These are phyloP conservation scores for Metschnikowia colocasiae DNA, from an alignment of 805 yeast species.

Conservation along the genomic window DNA sequence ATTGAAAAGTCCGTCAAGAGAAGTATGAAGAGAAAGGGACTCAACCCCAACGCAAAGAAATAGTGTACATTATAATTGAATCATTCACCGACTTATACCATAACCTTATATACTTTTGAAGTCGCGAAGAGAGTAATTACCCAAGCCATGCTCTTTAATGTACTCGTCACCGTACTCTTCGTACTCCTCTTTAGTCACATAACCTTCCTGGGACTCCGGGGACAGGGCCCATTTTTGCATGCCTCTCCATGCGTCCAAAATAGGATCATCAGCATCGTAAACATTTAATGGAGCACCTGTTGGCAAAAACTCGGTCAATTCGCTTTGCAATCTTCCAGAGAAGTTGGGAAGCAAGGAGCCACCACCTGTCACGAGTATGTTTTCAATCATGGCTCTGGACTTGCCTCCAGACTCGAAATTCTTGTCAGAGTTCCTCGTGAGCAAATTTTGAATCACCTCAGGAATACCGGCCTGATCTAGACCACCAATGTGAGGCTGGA, in stretches of 20 bases:
- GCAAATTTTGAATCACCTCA: constrained; percentile 67
- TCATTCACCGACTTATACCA: neutral
- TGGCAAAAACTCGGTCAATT: constrained; percentile 71
- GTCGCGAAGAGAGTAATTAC: constrained; percentile 47
- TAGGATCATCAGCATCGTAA: constrained; percentile 61
- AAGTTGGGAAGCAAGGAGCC: constrained; percentile 63
- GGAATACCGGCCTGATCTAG: constrained; percentile 92
- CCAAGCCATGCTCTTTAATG: constrained; percentile 78
- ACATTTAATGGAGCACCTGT: constrained; percentile 58
- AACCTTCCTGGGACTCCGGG: constrained; percentile 43
- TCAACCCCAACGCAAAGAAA: constrained; percentile 52
- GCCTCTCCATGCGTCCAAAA: constrained; percentile 88
- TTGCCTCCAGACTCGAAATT: constrained; percentile 54
- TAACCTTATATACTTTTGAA: constrained; percentile 4
- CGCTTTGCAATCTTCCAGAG: constrained; percentile 61
- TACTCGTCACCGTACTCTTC: constrained; percentile 89
- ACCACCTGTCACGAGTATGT: constrained; percentile 87
- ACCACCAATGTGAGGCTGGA: constrained; percentile 93
- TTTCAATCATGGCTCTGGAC: constrained; percentile 49
- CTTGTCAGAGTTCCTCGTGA: constrained; percentile 57
- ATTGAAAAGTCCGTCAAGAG: constrained; percentile 67
- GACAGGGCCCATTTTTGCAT: constrained; percentile 75
- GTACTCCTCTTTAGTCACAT: constrained; percentile 67
- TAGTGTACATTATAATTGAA: constrained; percentile 16
- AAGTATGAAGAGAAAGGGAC: constrained; percentile 64